Conservation (phyloP, 495 filamentous ascomycete genomes). For the Lophium mytilinum region DNA sequence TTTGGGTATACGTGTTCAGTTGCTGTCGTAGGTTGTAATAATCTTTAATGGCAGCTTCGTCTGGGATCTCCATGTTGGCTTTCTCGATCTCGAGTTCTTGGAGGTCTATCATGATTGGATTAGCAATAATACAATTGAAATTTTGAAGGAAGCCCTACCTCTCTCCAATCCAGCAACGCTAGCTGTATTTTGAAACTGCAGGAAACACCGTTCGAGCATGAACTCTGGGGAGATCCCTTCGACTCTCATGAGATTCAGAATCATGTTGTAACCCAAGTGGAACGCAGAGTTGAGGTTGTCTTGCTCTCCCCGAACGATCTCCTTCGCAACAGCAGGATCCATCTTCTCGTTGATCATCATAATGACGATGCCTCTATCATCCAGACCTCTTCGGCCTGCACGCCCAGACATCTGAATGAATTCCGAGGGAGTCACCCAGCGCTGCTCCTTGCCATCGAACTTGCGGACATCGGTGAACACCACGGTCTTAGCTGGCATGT, state of each 20-base stretch:
- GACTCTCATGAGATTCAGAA: conserved; percentile 89
- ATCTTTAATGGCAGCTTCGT: conserved; percentile 82
- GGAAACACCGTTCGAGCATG: conserved; percentile 95
- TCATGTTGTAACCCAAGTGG: conserved; percentile 98
- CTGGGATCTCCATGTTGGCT: conserved; percentile 63
- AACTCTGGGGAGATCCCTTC: conserved; percentile 94
- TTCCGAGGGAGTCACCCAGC: conserved; percentile 89
- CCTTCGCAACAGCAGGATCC: conserved; percentile 86
- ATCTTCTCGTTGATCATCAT: conserved; percentile 98
- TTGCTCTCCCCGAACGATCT: conserved; percentile 91
- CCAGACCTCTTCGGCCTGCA: conserved; percentile 90
- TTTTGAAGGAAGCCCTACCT: conserved; percentile 30
- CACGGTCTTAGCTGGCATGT: conserved; percentile 98
- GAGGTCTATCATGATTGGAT: conserved; percentile 47
- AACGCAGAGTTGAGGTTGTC: conserved; percentile 96
- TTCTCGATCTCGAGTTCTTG: conserved; percentile 62
- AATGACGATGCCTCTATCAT: conserved; percentile 97
- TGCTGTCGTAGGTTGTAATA: conserved; percentile 84
- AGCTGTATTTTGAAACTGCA: conserved; percentile 92
- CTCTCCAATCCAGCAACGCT: conserved; percentile 74
- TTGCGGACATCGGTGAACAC: conserved; percentile 96
- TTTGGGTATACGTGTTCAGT: conserved; percentile 68
- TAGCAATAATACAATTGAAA: conserved; percentile 14
- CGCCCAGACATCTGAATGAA: conserved; percentile 98
- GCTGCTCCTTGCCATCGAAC: conserved; percentile 73